A percentile compares a stretch with the other conserved stretches of the same genome.
phyloP scores from a whole-genome alignment of 2,329 filamentous ascomycete genomes.

The Aspergillus pseudonomiae region DNA sequence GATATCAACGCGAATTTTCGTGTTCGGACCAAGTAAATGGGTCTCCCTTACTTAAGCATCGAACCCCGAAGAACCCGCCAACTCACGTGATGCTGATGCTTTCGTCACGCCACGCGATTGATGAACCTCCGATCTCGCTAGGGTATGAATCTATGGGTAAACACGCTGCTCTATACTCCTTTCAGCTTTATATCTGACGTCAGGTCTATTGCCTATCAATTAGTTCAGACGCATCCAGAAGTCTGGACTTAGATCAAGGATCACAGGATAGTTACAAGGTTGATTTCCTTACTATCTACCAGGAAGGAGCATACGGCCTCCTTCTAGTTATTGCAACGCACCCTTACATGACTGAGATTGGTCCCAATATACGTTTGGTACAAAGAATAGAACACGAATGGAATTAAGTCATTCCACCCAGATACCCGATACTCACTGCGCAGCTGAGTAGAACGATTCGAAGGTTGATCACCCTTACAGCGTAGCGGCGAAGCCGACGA shows the following conservation, averaged over 20 bases:
- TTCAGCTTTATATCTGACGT: neutral
- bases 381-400: constrained; percentile 12
- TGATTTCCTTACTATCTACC: neutral
- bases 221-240: neutral
- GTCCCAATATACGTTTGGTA: constrained; percentile 8
- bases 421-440: constrained; percentile 4
- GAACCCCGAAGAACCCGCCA: neutral
- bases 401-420: constrained; percentile 8
- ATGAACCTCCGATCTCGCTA: neutral
- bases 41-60: constrained; percentile 23
- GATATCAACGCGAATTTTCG: constrained; percentile 38
- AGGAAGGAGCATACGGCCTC: neutral
- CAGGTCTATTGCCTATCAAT: neutral
- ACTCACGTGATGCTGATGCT: neutral
- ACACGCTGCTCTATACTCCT: neutral
- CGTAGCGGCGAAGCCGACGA: constrained; percentile 44
- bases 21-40: constrained; percentile 33
- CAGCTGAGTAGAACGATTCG: constrained; percentile 11
- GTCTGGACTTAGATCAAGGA: neutral
- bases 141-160: constrained; percentile 1
- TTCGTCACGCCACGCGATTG: constrained; percentile 11
- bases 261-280: neutral
- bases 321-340: neutral
- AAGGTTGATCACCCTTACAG: constrained; percentile 27
- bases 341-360: constrained; percentile 2